A percentile compares a stretch with the other conserved stretches of the same genome.
Evolutionary conservation across 2,329 filamentous ascomycete genomes (phyloP).

Genomic region (Cyphellophora attinorum): DNA sequence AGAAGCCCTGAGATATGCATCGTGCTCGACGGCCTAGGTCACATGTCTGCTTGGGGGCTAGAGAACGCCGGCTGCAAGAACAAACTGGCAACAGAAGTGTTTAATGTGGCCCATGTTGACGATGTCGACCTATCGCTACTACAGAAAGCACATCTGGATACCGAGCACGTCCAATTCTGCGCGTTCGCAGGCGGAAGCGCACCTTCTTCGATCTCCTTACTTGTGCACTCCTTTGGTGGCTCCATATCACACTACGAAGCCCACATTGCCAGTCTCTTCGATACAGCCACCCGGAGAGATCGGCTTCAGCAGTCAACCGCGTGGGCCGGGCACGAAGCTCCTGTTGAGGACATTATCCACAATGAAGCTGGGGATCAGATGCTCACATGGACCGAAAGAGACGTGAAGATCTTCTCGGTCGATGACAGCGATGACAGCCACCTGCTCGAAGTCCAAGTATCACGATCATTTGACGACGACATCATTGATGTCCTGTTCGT

Average conservation of each 20-base stretch:
- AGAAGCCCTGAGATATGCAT: slow-evolving; percentile 80
- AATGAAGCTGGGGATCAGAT: slow-evolving; percentile 54
- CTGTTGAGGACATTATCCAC: slow-evolving; percentile 77
- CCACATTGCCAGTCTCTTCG: slow-evolving; percentile 69
- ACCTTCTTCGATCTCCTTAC: slow-evolving; percentile 57
- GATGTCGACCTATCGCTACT: slow-evolving; percentile 37
- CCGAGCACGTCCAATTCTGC: slow-evolving; percentile 59
- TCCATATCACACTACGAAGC: slow-evolving; percentile 73
- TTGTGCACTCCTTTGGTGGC: slow-evolving; percentile 79
- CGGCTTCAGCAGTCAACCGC: slow-evolving; percentile 55
- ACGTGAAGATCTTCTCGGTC: neutral
- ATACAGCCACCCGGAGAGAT: slow-evolving; percentile 48
- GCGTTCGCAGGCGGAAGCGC: slow-evolving; percentile 58
- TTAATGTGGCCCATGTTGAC: slow-evolving; percentile 74
- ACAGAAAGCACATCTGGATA: slow-evolving; percentile 19
- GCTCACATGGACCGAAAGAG: neutral
- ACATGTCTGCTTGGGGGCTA: slow-evolving; percentile 86
- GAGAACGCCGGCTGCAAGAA: slow-evolving; percentile 71
- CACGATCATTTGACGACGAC: neutral
- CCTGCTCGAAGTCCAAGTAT: neutral
- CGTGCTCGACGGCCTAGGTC: slow-evolving; percentile 70
- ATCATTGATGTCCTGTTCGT: neutral
- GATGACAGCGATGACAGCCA: neutral
- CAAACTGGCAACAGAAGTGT: slow-evolving; percentile 59
- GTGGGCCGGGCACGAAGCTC: slow-evolving; percentile 75